Percentiles rank a stretch among this genome's conserved stretches.
Conservation (phyloP, 2,329 filamentous ascomycete species). For the Alternaria longipes region DNA sequence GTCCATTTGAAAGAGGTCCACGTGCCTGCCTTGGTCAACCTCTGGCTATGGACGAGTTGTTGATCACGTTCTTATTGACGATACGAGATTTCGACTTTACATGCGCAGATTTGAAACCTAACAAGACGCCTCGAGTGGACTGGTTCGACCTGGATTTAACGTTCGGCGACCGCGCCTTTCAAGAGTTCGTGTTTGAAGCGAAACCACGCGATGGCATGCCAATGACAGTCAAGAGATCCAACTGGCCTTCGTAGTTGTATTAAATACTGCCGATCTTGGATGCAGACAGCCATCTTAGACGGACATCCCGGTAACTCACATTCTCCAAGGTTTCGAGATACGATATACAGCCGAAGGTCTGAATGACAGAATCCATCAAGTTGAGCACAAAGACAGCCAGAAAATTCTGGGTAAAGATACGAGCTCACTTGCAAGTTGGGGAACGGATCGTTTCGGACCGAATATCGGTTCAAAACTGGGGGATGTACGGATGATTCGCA, state of each 20-base stretch:
- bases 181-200: constrained; percentile 45
- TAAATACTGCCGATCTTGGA: neutral
- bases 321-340: neutral
- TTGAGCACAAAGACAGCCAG: too few species aligned
- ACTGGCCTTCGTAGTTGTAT: constrained; percentile 19
- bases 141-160: constrained; percentile 41
- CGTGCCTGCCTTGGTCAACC: constrained; percentile 68
- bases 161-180: constrained; percentile 45
- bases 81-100: constrained; percentile 61
- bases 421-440: neutral
- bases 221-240: constrained; percentile 39
- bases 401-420: neutral
- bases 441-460: neutral
- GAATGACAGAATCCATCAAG: too few species aligned
- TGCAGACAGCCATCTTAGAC: neutral
- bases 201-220: constrained; percentile 44
- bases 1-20: constrained; percentile 64
- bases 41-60: constrained; percentile 63
- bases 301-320: neutral
- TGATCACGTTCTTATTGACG: constrained; percentile 61
- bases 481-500: neutral
- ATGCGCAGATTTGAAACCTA: constrained; percentile 38
- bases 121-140: constrained; percentile 31
- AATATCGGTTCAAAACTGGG: neutral
- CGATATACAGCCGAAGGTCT: neutral